Evolutionary conservation across 2,329 filamentous ascomycete species (phyloP), one percentile per base, ranked within the genome.

Genomic region (Ceratocystis diversiconidia): DNA sequence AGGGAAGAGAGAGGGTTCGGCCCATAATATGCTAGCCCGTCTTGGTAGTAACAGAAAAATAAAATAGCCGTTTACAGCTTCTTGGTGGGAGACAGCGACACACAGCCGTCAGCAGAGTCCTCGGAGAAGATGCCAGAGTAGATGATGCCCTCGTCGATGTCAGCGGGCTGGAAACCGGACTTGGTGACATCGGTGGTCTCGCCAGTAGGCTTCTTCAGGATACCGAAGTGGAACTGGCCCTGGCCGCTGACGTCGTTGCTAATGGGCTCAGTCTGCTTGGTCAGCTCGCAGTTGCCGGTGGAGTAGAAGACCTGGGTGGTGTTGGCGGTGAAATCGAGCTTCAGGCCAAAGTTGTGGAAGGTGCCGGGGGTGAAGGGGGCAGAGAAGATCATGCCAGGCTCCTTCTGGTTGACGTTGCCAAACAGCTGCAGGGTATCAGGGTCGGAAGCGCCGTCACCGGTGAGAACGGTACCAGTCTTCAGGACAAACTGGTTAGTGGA

Each of bases 341-440:
- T 80, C 41, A 85, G 65, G 7, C 78, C 84, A 75, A 85, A 86
- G 75, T 86, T 86, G 72, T 85, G 81, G 77, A 83, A 85, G 22
- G 77, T 74, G 15, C 72, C 76, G 43, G 74, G 71, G n/a, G 77
- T 74, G 64, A 85, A 84, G 1, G 77, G 75, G 0, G 78, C 77
- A 30, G 74, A 76, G 72, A 80, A 85, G 5, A 86, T 73, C 36
- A 78, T 71, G 63, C 75, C 72, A n/a, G 78, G 76, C 68, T 77
- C 76, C 65, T 73, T 73, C 62, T 75, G 75, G 70, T 78, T 79
- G 68, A 79, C 76, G 69, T 79, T 78, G 63, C 78, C 76, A 65
- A 79, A 77, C 8, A 82, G 71, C 68, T 79, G 76, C 67, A 80
- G 74, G 0, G 74, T 76, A 64, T 78, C 73, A 2, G 77, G 74